phyloP scores from a whole-genome alignment of 768 basidiomycete genomes.

The Mycena chlorophos region DNA sequence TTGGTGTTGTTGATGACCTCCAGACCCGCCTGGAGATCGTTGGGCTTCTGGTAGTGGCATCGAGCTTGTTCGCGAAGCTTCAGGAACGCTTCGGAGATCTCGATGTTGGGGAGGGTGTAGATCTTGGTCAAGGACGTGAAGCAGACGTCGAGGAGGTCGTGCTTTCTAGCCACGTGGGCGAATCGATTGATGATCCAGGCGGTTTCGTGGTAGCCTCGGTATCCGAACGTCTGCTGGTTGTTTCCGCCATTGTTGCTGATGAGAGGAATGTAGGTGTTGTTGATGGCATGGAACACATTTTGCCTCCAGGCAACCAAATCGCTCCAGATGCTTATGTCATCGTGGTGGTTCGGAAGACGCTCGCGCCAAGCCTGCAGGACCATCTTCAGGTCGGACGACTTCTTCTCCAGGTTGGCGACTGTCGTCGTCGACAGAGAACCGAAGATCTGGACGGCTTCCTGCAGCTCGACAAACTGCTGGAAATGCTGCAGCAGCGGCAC shows the following conservation, averaged over 20 bases:
- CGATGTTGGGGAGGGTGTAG: constrained; percentile 98
- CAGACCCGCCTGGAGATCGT: constrained; percentile 88
- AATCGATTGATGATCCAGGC: constrained; percentile 99
- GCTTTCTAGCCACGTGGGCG: constrained; percentile 96
- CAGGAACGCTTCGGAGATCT: constrained; percentile 98
- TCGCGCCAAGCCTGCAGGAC: constrained; percentile 97
- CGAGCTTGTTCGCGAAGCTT: constrained; percentile 98
- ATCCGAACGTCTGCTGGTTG: constrained; percentile 82
- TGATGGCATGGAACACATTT: constrained; percentile 96
- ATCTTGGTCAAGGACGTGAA: constrained; percentile 94
- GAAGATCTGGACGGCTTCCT: constrained; percentile 94
- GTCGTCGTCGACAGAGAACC: constrained; percentile 85
- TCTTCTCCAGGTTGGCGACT: constrained; percentile 87
- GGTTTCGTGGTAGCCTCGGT: constrained; percentile 96
- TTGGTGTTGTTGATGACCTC: constrained; percentile 99
- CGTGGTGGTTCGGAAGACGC: constrained; percentile 90
- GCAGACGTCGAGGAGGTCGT: constrained; percentile 94
- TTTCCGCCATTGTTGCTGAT: constrained; percentile 59
- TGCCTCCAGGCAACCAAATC: constrained; percentile 99
- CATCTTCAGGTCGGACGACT: constrained; percentile 93
- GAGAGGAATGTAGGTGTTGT: constrained; percentile 92
- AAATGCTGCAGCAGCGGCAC: constrained; percentile 95
- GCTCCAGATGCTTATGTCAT: constrained; percentile 98
- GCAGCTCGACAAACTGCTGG: constrained; percentile 97
- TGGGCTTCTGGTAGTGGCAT: constrained; percentile 94